Percentiles rank a stretch among this genome's conserved stretches.
phyloP scores from a whole-genome alignment of 2,329 filamentous ascomycete genomes.

The Hortaea werneckii region DNA sequence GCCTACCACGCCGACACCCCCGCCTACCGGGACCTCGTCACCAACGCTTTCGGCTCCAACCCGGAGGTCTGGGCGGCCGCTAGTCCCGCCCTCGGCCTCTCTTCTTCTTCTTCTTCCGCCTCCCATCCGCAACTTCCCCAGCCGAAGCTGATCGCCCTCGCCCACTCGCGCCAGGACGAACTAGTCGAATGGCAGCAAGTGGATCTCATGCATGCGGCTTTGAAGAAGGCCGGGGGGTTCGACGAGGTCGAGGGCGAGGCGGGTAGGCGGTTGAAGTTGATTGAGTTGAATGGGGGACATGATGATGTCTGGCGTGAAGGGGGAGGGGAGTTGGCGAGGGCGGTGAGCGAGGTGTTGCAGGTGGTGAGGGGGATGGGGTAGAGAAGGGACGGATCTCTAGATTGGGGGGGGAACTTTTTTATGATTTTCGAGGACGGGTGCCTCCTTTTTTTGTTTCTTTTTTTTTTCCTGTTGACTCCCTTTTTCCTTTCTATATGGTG shows the following conservation, averaged over 20 bases:
- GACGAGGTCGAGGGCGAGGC: constrained; percentile 17
- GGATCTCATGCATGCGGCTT: constrained; percentile 43
- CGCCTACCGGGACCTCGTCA: constrained; percentile 50
- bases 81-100: constrained; percentile 41
- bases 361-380: background rate
- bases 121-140: background rate
- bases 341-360: constrained; percentile 20
- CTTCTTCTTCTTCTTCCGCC: constrained; percentile 10
- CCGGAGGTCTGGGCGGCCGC: constrained; percentile 41
- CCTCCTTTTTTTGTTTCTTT: too few relatives aligned
- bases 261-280: constrained; percentile 25
- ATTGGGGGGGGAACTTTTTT: too few relatives aligned
- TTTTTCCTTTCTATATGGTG: too few relatives aligned
- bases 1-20: constrained; percentile 34
- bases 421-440: too few relatives aligned
- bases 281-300: constrained; percentile 49
- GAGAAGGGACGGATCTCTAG: constrained; percentile 1
- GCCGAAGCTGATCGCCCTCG: constrained; percentile 30
- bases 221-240: constrained; percentile 35
- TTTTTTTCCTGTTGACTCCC: too few relatives aligned
- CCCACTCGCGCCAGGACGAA: constrained; percentile 39
- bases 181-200: constrained; percentile 47
- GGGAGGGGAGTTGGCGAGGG: constrained; percentile 45
- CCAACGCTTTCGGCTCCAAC: constrained; percentile 50
- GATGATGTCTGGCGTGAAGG: constrained; percentile 54